phyloP scores from a whole-genome alignment of 1,284 basidiomycete genomes.

The Takashimella koratensis region DNA sequence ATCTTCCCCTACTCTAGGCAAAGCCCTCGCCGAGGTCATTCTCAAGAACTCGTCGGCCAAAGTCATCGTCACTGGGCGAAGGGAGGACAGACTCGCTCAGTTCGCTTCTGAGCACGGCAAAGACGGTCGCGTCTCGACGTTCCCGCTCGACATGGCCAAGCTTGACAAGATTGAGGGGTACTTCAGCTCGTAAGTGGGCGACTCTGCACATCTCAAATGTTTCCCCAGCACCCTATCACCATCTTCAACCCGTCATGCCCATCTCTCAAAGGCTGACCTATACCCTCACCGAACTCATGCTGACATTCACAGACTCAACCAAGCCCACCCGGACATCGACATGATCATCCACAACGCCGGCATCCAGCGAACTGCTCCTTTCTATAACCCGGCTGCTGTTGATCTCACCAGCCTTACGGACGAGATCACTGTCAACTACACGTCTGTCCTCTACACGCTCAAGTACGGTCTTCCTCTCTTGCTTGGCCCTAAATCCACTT shows the following conservation, averaged over 20 bases:
- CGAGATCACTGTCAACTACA: constrained; percentile 13
- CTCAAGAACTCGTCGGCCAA: constrained; percentile 38
- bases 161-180: constrained; percentile 7
- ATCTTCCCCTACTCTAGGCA: constrained; percentile 51
- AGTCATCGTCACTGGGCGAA: constrained; percentile 59
- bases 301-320: constrained; percentile 49
- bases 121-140: constrained; percentile 45
- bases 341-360: constrained; percentile 55
- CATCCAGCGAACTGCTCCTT: constrained; percentile 56
- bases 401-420: constrained; percentile 45
- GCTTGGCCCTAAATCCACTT: background rate
- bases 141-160: constrained; percentile 50
- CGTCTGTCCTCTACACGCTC: background rate
- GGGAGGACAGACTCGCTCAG: constrained; percentile 40
- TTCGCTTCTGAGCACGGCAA: constrained; percentile 31
- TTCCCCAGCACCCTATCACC: too few species aligned
- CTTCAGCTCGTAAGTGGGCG: constrained; percentile 8
- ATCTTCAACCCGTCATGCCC: too few species aligned
- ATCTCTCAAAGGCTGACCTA: too few species aligned
- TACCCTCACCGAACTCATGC: too few species aligned
- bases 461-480: background rate
- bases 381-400: constrained; percentile 54
- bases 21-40: constrained; percentile 54
- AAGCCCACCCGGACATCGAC: constrained; percentile 58
- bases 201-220: too few species aligned